These are phyloP conservation scores for Metarhizium album DNA, from an alignment of 2,329 filamentous ascomycete species.

Conservation along the genomic window DNA sequence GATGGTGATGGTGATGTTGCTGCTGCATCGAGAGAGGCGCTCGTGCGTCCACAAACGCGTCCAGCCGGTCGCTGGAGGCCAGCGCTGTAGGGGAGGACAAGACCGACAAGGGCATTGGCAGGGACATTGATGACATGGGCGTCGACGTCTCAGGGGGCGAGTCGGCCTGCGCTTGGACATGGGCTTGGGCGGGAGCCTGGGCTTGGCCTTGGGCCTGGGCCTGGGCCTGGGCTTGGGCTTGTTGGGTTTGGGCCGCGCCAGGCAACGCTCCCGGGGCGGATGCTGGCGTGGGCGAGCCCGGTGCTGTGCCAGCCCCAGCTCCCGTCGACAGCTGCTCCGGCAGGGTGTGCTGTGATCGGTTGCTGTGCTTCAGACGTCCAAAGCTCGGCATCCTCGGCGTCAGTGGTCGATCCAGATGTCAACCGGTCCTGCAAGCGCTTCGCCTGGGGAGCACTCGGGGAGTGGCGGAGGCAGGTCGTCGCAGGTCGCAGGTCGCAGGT, in stretches of 20 bases:
- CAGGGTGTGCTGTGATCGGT: constrained; percentile 46
- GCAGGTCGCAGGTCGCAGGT: background rate
- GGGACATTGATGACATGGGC: no score
- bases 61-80: constrained; percentile 30
- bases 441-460: background rate
- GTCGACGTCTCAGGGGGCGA: constrained; percentile 23
- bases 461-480: background rate
- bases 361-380: constrained; percentile 43
- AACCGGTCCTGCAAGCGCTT: background rate
- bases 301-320: constrained; percentile 17
- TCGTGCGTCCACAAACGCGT: constrained; percentile 28
- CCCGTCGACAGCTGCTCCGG: constrained; percentile 30
- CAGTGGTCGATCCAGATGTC: no score
- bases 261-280: constrained; percentile 1
- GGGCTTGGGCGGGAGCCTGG: background rate
- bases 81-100: constrained; percentile 33
- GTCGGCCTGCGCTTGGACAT: constrained; percentile 11
- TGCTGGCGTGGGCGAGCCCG: background rate
- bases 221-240: background rate
- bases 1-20: constrained; percentile 18
- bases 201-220: background rate
- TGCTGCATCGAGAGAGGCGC: constrained; percentile 11
- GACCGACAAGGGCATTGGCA: no score
- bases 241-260: background rate
- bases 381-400: constrained; percentile 43